Percentiles rank a stretch among this genome's conserved stretches.
These are phyloP conservation scores for Leccinum uliginosum DNA, from an alignment of 768 basidiomycete genomes.

Conservation along the genomic window DNA sequence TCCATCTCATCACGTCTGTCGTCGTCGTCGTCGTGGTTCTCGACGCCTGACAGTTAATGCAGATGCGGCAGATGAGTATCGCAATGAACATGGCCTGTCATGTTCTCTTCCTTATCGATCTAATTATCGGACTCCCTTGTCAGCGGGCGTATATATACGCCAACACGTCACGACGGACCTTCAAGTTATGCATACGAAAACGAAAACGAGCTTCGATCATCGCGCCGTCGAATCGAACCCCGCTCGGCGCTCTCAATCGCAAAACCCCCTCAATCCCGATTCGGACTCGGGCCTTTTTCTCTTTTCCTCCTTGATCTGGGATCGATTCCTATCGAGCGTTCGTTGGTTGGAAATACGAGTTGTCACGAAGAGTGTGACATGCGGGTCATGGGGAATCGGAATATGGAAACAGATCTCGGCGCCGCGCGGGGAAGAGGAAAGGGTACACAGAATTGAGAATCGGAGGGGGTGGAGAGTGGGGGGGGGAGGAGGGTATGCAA, in stretches of 20 bases:
- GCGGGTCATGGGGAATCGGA: background rate
- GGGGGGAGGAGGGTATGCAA: background rate
- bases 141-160: background rate
- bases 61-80: background rate
- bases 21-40: background rate
- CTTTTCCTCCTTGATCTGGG: background rate
- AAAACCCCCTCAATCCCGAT: conserved; percentile 8
- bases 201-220: background rate
- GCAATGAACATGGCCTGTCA: background rate
- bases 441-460: background rate
- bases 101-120: background rate
- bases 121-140: background rate
- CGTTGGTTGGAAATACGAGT: background rate
- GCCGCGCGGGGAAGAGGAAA: background rate
- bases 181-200: background rate
- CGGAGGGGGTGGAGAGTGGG: background rate
- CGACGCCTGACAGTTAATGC: background rate
- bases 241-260: conserved; percentile 5
- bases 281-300: background rate
- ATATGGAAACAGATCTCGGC: background rate
- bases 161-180: background rate
- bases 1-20: background rate
- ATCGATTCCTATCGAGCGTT: background rate
- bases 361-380: background rate
- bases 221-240: background rate